Percentiles rank a stretch among this genome's conserved stretches.
These are phyloP conservation scores for Geum urbanum DNA, from an alignment of 306 rosid species.

Conservation along the genomic window DNA sequence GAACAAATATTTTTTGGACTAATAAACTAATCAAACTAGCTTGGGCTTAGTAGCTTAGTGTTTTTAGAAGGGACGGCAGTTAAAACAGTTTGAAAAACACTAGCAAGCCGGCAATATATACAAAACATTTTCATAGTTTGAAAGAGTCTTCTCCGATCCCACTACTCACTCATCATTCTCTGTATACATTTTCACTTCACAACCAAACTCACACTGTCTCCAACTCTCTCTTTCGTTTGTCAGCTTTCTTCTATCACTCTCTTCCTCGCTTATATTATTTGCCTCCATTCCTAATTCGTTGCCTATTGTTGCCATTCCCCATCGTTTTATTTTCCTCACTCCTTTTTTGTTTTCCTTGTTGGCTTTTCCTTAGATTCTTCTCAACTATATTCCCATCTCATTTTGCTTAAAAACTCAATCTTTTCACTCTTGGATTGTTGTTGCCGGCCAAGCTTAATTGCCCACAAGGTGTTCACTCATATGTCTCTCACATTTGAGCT, in stretches of 20 bases:
- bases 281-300: slow-evolving; percentile 20
- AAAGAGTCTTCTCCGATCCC: slow-evolving; percentile 3
- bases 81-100: slow-evolving; percentile 18
- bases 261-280: slow-evolving; percentile 4
- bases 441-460: neutral
- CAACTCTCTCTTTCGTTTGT: slow-evolving; percentile 27
- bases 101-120: slow-evolving; percentile 11
- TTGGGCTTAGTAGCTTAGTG: neutral
- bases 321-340: too few relatives aligned
- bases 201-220: too few relatives aligned
- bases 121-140: neutral
- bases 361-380: slow-evolving; percentile 28
- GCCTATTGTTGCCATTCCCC: slow-evolving; percentile 39
- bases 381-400: neutral
- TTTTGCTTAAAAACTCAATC: slow-evolving; percentile 1
- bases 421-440: slow-evolving; percentile 6
- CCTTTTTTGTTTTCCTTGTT: too few relatives aligned
- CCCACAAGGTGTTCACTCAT: slow-evolving; percentile 18
- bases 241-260: slow-evolving; percentile 36
- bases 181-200: too few relatives aligned
- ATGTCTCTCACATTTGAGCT: slow-evolving; percentile 1
- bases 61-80: slow-evolving; percentile 24
- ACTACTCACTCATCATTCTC: neutral
- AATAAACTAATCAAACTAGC: neutral
- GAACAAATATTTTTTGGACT: neutral